phyloP scores from a whole-genome alignment of 805 yeast species.

The Wickerhamomyces kurtzmanii region DNA sequence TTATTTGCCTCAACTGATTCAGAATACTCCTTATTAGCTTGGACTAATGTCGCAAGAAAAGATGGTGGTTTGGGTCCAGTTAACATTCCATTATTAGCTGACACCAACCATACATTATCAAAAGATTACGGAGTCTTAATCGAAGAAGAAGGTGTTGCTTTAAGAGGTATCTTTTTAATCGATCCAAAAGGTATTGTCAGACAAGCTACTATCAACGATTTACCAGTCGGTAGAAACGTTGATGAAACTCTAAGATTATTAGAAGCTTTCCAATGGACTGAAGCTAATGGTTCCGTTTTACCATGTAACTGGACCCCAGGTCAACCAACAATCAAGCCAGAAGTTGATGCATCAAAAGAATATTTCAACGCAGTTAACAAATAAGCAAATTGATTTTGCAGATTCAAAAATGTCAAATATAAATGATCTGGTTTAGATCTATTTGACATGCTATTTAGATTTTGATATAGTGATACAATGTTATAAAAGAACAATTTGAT shows the following conservation, averaged over 20 bases:
- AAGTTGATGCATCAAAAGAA: slow-evolving; percentile 66
- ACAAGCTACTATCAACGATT: slow-evolving; percentile 96
- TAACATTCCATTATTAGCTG: slow-evolving; percentile 90
- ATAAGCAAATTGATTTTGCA: too few species aligned
- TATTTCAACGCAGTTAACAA: slow-evolving; percentile 63
- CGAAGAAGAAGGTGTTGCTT: slow-evolving; percentile 93
- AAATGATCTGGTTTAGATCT: too few species aligned
- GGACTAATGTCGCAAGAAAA: slow-evolving; percentile 95
- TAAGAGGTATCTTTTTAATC: slow-evolving; percentile 96
- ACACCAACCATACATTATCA: slow-evolving; percentile 91
- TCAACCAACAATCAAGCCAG: slow-evolving; percentile 84
- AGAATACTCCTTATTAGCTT: slow-evolving; percentile 93
- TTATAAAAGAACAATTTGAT: too few species aligned
- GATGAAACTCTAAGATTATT: slow-evolving; percentile 96
- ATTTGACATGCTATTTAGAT: too few species aligned
- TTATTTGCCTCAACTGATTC: slow-evolving; percentile 98
- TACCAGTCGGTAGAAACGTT: slow-evolving; percentile 98
- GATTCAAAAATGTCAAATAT: too few species aligned
- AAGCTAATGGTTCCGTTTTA: slow-evolving; percentile 98
- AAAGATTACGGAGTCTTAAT: slow-evolving; percentile 96
- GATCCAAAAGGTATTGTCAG: slow-evolving; percentile 93
- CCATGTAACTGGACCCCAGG: slow-evolving; percentile 99
- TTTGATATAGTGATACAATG: too few species aligned
- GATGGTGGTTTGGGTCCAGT: slow-evolving; percentile 98
- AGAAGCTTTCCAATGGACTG: slow-evolving; percentile 99